phyloP scores from a whole-genome alignment of 768 basidiomycete genomes.

The Suillus discolor region DNA sequence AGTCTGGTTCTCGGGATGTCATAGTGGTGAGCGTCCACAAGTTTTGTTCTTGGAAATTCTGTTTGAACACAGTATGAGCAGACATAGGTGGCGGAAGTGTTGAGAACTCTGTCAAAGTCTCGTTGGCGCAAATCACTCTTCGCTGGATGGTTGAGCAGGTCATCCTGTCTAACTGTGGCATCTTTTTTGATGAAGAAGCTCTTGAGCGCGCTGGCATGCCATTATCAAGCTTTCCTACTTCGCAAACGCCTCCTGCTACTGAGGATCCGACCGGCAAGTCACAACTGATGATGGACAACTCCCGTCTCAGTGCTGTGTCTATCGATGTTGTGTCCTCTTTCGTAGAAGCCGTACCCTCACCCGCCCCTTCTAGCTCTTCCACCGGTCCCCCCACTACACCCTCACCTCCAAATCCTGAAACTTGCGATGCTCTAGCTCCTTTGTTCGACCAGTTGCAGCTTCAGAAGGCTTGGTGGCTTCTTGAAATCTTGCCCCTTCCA shows the following conservation, averaged over 20 bases:
- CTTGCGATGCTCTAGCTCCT: conserved; percentile 44
- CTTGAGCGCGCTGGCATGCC: conserved; percentile 47
- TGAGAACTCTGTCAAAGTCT: conserved; percentile 38
- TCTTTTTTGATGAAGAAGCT: conserved; percentile 55
- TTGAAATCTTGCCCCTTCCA: conserved; percentile 63
- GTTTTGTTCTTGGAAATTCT: neutral
- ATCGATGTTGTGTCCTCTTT: neutral
- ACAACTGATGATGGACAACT: neutral
- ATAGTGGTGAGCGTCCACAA: conserved; percentile 51
- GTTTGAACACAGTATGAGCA: conserved; percentile 25
- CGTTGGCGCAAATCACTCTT: conserved; percentile 62
- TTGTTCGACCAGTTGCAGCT: conserved; percentile 53
- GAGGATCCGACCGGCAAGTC: neutral
- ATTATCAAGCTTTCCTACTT: conserved; percentile 8
- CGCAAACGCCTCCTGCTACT: conserved; percentile 9
- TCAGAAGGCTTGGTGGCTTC: conserved; percentile 63
- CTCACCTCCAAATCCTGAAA: conserved; percentile 15
- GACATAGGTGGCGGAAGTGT: conserved; percentile 74
- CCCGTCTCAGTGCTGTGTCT: neutral
- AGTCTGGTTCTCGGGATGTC: conserved; percentile 82
- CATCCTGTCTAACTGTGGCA: conserved; percentile 55
- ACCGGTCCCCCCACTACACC: conserved; percentile 1
- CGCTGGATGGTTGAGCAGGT: conserved; percentile 82
- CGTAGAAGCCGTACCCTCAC: neutral
- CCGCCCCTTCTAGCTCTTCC: neutral